Evolutionary conservation across 1,284 basidiomycete species (phyloP).

Genomic region (Boletellus deceptivus): DNA sequence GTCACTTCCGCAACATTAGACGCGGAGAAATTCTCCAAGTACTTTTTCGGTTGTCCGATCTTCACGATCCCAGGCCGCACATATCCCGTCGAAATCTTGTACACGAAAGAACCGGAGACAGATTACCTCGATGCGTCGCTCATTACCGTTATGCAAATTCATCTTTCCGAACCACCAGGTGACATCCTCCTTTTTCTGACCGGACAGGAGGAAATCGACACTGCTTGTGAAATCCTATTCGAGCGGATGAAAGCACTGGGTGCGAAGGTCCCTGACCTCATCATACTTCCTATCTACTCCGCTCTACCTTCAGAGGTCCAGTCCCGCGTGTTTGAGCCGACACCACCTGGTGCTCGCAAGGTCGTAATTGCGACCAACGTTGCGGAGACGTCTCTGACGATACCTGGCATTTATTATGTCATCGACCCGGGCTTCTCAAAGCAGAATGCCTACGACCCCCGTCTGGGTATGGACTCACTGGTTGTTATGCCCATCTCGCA

Average conservation of each 20-base stretch:
- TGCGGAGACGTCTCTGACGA: slow-evolving; percentile 97
- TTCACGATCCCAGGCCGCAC: slow-evolving; percentile 99
- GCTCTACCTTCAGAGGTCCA: slow-evolving; percentile 98
- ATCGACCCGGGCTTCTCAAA: slow-evolving; percentile 99
- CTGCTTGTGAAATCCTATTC: slow-evolving; percentile 93
- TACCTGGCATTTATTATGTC: slow-evolving; percentile 98
- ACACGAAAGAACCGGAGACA: slow-evolving; percentile 98
- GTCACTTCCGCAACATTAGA: slow-evolving; percentile 99
- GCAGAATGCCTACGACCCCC: slow-evolving; percentile 97
- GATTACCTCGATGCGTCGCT: slow-evolving; percentile 98
- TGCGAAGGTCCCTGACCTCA: slow-evolving; percentile 93
- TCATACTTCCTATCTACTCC: slow-evolving; percentile 97
- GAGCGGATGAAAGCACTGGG: slow-evolving; percentile 99
- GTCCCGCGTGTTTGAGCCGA: slow-evolving; percentile 95
- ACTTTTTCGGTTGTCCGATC: slow-evolving; percentile 98
- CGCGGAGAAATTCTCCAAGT: slow-evolving; percentile 98
- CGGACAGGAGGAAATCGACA: slow-evolving; percentile 99
- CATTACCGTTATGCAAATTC: slow-evolving; percentile 99
- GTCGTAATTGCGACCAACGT: slow-evolving; percentile 99
- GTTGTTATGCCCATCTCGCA: slow-evolving; percentile 99
- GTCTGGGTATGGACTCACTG: slow-evolving; percentile 97
- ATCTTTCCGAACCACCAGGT: slow-evolving; percentile 95
- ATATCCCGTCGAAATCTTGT: slow-evolving; percentile 96
- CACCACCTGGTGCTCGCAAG: slow-evolving; percentile 94
- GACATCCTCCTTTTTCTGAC: slow-evolving; percentile 97